These are phyloP conservation scores for Trichocladium antarcticum DNA, from an alignment of 495 filamentous ascomycete genomes.

Conservation along the genomic window DNA sequence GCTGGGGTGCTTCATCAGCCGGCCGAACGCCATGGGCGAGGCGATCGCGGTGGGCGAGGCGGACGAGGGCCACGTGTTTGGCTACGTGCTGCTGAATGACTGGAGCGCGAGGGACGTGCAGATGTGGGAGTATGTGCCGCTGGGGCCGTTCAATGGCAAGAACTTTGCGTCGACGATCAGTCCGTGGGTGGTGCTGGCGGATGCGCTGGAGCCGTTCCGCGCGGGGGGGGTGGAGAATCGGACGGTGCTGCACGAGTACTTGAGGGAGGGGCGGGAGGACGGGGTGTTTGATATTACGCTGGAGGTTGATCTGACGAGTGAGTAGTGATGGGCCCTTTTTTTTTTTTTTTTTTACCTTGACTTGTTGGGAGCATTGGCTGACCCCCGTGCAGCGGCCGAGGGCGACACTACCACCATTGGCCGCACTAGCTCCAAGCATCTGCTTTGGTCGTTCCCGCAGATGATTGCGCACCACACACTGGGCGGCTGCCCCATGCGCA, in stretches of 20 bases:
- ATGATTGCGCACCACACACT: conserved; percentile 90
- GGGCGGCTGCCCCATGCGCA: conserved; percentile 69
- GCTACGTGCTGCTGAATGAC: conserved; percentile 84
- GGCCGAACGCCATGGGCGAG: conserved; percentile 53
- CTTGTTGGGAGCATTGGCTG: too few species aligned
- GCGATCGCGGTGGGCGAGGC: conserved; percentile 51
- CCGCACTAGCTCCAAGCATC: conserved; percentile 53
- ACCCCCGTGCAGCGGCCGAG: conserved; percentile 44
- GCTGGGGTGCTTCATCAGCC: conserved; percentile 69
- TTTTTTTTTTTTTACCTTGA: background rate
- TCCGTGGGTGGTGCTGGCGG: conserved; percentile 77
- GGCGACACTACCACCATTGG: conserved; percentile 56
- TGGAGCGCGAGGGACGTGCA: conserved; percentile 92
- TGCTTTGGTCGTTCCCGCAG: conserved; percentile 87
- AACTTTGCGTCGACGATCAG: conserved; percentile 87
- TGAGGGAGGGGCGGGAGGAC: conserved; percentile 52
- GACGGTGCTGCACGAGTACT: conserved; percentile 54
- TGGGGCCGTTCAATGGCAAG: conserved; percentile 84
- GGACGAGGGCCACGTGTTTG: conserved; percentile 65
- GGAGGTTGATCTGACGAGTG: conserved; percentile 60
- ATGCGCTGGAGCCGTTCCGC: conserved; percentile 64
- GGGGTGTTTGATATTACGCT: conserved; percentile 66
- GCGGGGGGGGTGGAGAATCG: conserved; percentile 50
- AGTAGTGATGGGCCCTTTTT: conserved; percentile 19
- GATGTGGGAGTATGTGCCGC: conserved; percentile 76